Percentiles rank a stretch among this genome's conserved stretches.
Evolutionary conservation across 306 rosid genomes (phyloP).

Genomic region (Dalbergia cultrata): DNA sequence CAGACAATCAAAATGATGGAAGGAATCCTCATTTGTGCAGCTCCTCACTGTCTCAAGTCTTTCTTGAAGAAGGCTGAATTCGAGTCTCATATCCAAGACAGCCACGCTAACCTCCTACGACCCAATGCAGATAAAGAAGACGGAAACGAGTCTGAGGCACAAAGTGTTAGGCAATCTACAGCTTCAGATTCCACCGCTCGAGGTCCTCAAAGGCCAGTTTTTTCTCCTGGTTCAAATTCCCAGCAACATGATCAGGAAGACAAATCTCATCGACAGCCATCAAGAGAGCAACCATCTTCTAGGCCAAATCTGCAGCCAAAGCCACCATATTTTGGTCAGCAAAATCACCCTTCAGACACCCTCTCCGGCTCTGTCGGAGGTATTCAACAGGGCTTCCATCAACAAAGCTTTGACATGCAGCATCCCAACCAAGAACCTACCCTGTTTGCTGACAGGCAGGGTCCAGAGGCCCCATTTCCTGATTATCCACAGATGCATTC

Average conservation of each 20-base stretch:
- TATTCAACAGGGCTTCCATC: slow-evolving; percentile 59
- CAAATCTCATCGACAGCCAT: slow-evolving; percentile 71
- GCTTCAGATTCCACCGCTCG: slow-evolving; percentile 80
- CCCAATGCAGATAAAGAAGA: slow-evolving; percentile 85
- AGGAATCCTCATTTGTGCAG: slow-evolving; percentile 96
- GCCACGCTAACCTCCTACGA: slow-evolving; percentile 77
- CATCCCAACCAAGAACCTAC: slow-evolving; percentile 70
- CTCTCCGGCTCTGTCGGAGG: slow-evolving; percentile 55
- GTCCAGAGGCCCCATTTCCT: slow-evolving; percentile 63
- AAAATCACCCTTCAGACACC: slow-evolving; percentile 65
- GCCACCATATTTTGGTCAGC: slow-evolving; percentile 79
- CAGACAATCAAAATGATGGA: slow-evolving; percentile 98
- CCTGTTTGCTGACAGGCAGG: slow-evolving; percentile 70
- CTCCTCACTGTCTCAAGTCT: slow-evolving; percentile 97
- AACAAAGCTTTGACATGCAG: slow-evolving; percentile 84
- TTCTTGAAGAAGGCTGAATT: slow-evolving; percentile 83
- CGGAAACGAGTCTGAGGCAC: slow-evolving; percentile 87
- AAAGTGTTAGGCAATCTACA: slow-evolving; percentile 73
- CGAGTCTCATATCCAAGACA: slow-evolving; percentile 89
- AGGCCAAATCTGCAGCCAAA: slow-evolving; percentile 70
- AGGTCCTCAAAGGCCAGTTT: slow-evolving; percentile 73
- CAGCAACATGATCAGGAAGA: slow-evolving; percentile 86
- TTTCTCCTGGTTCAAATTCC: slow-evolving; percentile 85
- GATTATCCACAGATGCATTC: slow-evolving; percentile 83
- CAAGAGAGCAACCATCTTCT: slow-evolving; percentile 78